Percentiles rank a stretch among this genome's conserved stretches.
Conservation (phyloP, 129 eudicot genomes). For the Dittrichia graveolens region DNA sequence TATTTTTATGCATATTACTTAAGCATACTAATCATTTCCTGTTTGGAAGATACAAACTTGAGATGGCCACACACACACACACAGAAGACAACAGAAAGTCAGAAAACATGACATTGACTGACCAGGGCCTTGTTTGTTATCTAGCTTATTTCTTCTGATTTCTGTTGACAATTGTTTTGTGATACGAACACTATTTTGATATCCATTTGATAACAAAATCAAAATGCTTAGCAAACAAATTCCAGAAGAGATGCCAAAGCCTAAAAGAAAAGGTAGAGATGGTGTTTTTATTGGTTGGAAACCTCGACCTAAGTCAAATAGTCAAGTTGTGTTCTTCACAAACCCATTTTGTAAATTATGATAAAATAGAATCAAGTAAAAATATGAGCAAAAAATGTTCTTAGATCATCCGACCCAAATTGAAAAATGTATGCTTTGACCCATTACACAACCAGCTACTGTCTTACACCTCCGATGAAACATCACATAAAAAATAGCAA, state of each 20-base stretch:
- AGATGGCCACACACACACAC: no score
- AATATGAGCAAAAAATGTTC: not conserved
- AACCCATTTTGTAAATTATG: not conserved
- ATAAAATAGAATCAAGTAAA: not conserved
- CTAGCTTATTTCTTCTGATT: not conserved
- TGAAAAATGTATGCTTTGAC: not conserved
- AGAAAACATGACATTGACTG: not conserved
- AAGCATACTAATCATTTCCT: no score
- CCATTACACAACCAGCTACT: not conserved
- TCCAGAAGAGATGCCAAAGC: not conserved
- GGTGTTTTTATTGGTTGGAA: not conserved
- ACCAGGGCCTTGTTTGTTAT: not conserved
- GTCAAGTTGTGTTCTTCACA: slow-evolving; percentile 1
- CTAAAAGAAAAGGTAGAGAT: not conserved
- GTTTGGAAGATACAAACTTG: no score
- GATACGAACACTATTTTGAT: not conserved
- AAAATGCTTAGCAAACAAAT: not conserved
- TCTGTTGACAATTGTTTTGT: not conserved
- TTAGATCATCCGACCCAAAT: not conserved
- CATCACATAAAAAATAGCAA: not conserved
- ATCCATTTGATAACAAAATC: not conserved
- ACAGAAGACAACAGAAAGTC: not conserved
- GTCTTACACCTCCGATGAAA: not conserved
- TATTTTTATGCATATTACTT: no score
- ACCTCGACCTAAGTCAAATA: not conserved